Evolutionary conservation across 768 basidiomycete genomes (phyloP), one percentile per base, ranked within the genome.

Genomic region (Neoboletus magnificus): DNA sequence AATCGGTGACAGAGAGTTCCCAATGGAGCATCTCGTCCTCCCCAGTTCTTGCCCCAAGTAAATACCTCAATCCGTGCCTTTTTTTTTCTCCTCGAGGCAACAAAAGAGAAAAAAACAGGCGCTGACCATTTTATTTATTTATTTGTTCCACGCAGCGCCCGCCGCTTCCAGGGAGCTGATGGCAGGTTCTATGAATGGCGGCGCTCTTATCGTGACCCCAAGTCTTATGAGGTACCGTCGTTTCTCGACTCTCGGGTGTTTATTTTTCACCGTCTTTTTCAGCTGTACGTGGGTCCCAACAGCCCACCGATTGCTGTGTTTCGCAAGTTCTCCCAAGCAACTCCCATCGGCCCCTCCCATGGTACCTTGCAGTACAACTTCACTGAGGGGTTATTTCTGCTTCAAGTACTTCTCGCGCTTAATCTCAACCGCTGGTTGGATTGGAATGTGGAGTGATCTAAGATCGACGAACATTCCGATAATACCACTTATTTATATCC

Each of bases 401-500:
- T 86, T 20, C 81, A 89, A 64, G 77, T 80, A 5, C 72, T 89
- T 55, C 72, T 90, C 39, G 77, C 89, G 8, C 75, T 91, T 50
- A 84, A 79, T 66, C 73, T 91, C 59, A 89, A 89, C 70, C 79
- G 89, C 55, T 90, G 87, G 87, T 71, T 89, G 66, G 89, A 89
- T 72, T 71, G 76, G 67, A 76, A 79, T 62, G 65, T 67, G 76
- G 68, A 76, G 74, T 64, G 39, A 60, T 54, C 50, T 44, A 36
- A 49, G 57, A 64, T 61, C 52, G 50, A 56, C 52, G 33, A 57
- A 27, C 41, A 35, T 48, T 23, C 47, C 41, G 53, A 61, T 60
- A 58, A 65, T 67, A 58, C 32, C 50, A 50, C 39, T 66, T 69
- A 62, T 68, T 64, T 71, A 73, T 69, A 71, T 69, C 60, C 55